Conservation (phyloP, 139 green algal species). For the Diplosphaera chodatii region DNA sequence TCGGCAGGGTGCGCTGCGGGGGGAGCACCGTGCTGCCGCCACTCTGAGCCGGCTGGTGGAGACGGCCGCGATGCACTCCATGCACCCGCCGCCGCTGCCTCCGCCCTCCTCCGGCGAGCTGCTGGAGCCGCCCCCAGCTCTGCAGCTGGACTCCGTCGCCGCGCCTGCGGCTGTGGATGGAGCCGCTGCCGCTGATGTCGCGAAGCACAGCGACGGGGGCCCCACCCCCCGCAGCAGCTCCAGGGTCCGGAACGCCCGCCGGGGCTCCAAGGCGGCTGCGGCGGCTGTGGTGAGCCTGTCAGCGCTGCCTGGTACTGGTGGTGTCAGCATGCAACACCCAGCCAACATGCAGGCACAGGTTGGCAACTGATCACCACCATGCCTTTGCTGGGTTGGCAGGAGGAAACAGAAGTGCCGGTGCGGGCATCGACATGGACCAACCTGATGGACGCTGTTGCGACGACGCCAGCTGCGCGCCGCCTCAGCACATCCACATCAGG, state of each 20-base stretch:
- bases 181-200: too few species aligned
- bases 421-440: background rate
- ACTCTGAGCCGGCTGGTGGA: background rate
- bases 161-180: too few species aligned
- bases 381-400: too few species aligned
- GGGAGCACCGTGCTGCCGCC: background rate
- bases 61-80: background rate
- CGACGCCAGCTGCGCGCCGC: background rate
- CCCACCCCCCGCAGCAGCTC: background rate
- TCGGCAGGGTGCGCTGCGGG: background rate
- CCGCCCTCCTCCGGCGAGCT: background rate
- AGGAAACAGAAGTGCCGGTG: too few species aligned
- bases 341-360: too few species aligned
- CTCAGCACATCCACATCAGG: background rate
- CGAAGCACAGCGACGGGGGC: background rate
- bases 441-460: background rate
- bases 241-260: too few species aligned
- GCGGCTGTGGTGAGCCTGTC: too few species aligned
- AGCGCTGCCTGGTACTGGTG: too few species aligned
- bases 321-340: too few species aligned
- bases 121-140: background rate
- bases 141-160: background rate
- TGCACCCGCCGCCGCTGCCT: background rate
- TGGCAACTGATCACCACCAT: too few species aligned
- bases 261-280: background rate